phyloP scores from a whole-genome alignment of 805 yeast genomes.

The Metahyphopichia silvanorum region DNA sequence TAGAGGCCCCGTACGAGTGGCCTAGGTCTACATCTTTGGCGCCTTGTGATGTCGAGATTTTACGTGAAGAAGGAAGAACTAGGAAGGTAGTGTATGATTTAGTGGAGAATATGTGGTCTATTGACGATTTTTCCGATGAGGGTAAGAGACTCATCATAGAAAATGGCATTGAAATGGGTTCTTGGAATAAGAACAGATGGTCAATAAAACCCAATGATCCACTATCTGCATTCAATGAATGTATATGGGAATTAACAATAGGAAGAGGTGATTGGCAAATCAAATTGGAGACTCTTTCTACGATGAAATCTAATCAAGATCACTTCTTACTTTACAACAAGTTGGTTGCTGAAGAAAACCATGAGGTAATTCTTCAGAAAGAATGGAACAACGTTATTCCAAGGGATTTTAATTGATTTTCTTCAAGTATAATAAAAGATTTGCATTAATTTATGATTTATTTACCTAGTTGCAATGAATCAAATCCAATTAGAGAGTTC shows the following conservation, averaged over 20 bases:
- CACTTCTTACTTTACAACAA: conserved; percentile 29
- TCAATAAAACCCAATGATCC: conserved; percentile 34
- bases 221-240: conserved; percentile 33
- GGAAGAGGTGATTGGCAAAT: conserved; percentile 41
- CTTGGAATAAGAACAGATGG: conserved; percentile 38
- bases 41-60: conserved; percentile 20
- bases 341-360: conserved; percentile 31
- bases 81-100: conserved; percentile 25
- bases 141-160: conserved; percentile 28
- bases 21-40: conserved; percentile 23
- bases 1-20: conserved; percentile 17
- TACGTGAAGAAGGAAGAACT: conserved; percentile 17
- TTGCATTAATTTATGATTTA: too few species aligned
- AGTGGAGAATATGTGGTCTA: conserved; percentile 29
- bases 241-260: conserved; percentile 39
- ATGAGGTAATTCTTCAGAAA: conserved; percentile 26
- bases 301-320: conserved; percentile 25
- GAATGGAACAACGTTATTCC: conserved; percentile 31
- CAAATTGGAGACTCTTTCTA: conserved; percentile 27
- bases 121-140: conserved; percentile 31
- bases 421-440: too few species aligned
- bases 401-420: conserved; percentile 18
- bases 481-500: too few species aligned
- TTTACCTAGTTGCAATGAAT: too few species aligned
- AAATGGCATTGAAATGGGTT: conserved; percentile 39